A percentile compares a stretch with the other conserved stretches of the same genome.
Conservation (phyloP, 2,329 filamentous ascomycete genomes). For the Fusarium luffae region DNA sequence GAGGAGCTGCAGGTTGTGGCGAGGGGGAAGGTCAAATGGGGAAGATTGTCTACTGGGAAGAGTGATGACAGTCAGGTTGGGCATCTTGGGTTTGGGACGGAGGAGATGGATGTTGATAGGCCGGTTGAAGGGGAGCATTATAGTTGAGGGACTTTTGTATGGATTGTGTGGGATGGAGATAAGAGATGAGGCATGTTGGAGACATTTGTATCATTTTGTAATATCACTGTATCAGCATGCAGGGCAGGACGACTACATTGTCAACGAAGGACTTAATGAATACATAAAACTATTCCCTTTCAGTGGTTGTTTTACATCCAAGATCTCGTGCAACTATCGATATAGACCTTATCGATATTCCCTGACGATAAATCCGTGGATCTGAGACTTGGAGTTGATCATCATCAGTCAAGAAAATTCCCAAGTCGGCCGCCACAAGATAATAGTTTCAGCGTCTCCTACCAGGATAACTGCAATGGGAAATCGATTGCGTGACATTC, state of each 20-base stretch:
- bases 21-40: conserved; percentile 29
- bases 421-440: neutral
- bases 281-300: neutral
- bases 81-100: conserved; percentile 32
- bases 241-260: neutral
- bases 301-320: neutral
- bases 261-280: neutral
- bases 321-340: neutral
- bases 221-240: neutral
- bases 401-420: rapidly evolving
- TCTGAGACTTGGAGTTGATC: neutral
- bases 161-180: neutral
- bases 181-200: neutral
- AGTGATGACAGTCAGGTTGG: conserved; percentile 17
- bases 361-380: neutral
- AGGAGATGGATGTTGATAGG: conserved; percentile 17
- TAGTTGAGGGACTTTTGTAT: conserved; percentile 2
- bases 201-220: neutral
- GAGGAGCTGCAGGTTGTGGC: conserved; percentile 1
- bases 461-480: neutral
- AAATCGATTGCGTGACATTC: neutral
- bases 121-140: conserved; percentile 33
- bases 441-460: rapidly evolving
- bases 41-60: conserved; percentile 15
- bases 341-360: neutral